Conservation (phyloP, 768 basidiomycete genomes). For the Sporobolomyces phaffii region DNA sequence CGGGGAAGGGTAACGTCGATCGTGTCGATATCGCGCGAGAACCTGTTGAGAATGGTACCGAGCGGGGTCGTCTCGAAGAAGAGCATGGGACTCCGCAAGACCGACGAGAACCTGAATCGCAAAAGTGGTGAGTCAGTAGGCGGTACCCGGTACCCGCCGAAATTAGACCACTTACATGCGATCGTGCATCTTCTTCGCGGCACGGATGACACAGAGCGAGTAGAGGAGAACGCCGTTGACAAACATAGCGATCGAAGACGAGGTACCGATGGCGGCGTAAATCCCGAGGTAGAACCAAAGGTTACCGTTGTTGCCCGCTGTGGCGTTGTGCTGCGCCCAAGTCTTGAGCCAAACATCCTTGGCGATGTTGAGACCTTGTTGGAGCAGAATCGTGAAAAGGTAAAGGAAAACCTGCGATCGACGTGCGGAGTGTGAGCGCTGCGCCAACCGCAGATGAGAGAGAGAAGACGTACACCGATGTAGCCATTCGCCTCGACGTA, state of each 20-base stretch:
- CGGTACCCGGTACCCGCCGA: not conserved
- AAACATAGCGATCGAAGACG: slow-evolving; percentile 29
- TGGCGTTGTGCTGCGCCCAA: slow-evolving; percentile 37
- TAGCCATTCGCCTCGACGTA: slow-evolving; percentile 46
- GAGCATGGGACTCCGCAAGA: slow-evolving; percentile 61
- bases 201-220: slow-evolving; percentile 40
- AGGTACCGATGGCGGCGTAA: slow-evolving; percentile 23
- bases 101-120: slow-evolving; percentile 52
- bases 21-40: slow-evolving; percentile 66
- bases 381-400: slow-evolving; percentile 45
- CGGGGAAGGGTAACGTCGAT: slow-evolving; percentile 74
- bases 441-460: not conserved
- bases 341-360: slow-evolving; percentile 42
- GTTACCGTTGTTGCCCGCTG: slow-evolving; percentile 33
- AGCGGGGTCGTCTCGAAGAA: slow-evolving; percentile 88
- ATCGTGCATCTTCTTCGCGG: slow-evolving; percentile 39
- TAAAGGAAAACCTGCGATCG: slow-evolving; percentile 43
- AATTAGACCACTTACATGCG: slow-evolving; percentile 20
- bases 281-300: slow-evolving; percentile 35
- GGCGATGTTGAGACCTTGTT: slow-evolving; percentile 46
- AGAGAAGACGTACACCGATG: slow-evolving; percentile 29
- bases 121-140: not conserved
- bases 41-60: slow-evolving; percentile 81
- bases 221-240: slow-evolving; percentile 41
- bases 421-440: not conserved